These are phyloP conservation scores for Candida khao-thaluensis DNA, from an alignment of 805 yeast species.

Conservation along the genomic window DNA sequence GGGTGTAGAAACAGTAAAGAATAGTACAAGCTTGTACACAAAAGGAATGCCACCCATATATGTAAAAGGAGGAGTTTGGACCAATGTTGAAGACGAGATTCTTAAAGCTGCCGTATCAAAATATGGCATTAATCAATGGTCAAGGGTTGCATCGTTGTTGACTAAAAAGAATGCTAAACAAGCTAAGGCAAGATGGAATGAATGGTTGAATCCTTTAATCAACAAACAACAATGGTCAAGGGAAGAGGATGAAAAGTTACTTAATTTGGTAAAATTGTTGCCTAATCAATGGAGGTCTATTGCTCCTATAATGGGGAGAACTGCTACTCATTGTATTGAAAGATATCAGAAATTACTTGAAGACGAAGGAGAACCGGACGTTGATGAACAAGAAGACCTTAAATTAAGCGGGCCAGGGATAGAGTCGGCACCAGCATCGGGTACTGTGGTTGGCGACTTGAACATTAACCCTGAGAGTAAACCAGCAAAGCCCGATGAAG, in stretches of 20 bases:
- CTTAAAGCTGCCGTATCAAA: constrained; percentile 88
- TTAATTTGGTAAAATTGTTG: constrained; percentile 62
- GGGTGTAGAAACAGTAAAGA: too few species aligned
- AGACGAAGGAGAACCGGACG: constrained; percentile 18
- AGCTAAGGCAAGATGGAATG: constrained; percentile 90
- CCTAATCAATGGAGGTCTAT: constrained; percentile 96
- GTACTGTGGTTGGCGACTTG: constrained; percentile 51
- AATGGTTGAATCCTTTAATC: constrained; percentile 77
- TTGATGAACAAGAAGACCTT: constrained; percentile 17
- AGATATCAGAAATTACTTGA: constrained; percentile 73
- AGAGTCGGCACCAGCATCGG: constrained; percentile 47
- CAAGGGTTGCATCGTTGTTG: constrained; percentile 82
- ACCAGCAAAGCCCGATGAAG: constrained; percentile 80
- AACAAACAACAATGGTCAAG: constrained; percentile 65
- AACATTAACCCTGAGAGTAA: constrained; percentile 72
- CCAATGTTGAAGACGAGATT: constrained; percentile 81
- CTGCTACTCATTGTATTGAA: constrained; percentile 84
- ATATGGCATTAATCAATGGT: constrained; percentile 94
- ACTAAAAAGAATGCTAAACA: constrained; percentile 87
- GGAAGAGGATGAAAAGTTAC: constrained; percentile 72
- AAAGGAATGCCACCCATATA: constrained; percentile 54
- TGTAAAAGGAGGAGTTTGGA: constrained; percentile 90
- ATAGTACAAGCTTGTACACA: too few species aligned
- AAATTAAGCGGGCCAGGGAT: constrained; percentile 52
- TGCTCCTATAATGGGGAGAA: constrained; percentile 75